Percentiles rank a stretch among this genome's conserved stretches.
Evolutionary conservation across 805 yeast genomes (phyloP).

Genomic region (Alloascoidea hylecoeti): DNA sequence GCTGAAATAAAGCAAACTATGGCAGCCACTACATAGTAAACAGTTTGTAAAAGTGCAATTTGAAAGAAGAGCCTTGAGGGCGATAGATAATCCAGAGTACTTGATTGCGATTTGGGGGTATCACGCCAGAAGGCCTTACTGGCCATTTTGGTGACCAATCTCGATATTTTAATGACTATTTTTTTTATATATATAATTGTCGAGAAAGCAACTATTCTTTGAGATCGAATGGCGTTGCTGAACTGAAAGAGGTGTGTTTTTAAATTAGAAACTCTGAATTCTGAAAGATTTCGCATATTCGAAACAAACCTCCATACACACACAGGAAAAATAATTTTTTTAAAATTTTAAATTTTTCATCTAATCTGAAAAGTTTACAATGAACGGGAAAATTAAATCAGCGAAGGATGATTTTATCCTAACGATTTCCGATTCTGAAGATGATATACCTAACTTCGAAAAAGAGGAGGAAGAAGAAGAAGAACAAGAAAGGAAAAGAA

Average conservation of each 20-base stretch:
- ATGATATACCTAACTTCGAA: constrained; percentile 43
- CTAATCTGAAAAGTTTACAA: no score
- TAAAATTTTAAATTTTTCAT: no score
- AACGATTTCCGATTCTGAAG: constrained; percentile 69
- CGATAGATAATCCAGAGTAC: constrained; percentile 26
- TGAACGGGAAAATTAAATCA: no score
- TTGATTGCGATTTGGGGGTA: constrained; percentile 2
- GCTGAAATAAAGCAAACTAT: constrained; percentile 53
- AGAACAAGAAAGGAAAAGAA: constrained; percentile 9
- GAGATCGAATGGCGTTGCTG: constrained; percentile 2
- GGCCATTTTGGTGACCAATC: neutral
- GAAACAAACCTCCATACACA: constrained; percentile 1
- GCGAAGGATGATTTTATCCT: constrained; percentile 41
- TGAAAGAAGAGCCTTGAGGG: constrained; percentile 53
- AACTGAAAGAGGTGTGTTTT: no score
- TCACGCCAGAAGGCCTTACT: neutral
- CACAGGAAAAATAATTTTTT: constrained; percentile 3
- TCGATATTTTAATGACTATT: neutral
- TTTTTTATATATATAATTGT: neutral
- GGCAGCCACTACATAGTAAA: constrained; percentile 65
- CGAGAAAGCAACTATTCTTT: neutral
- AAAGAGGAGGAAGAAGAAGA: constrained; percentile 28
- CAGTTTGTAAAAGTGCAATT: constrained; percentile 61
- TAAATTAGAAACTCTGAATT: neutral
- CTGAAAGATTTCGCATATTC: constrained; percentile 3